Evolutionary conservation across 2,329 filamentous ascomycete genomes (phyloP).

Genomic region (Fusarium secorum): DNA sequence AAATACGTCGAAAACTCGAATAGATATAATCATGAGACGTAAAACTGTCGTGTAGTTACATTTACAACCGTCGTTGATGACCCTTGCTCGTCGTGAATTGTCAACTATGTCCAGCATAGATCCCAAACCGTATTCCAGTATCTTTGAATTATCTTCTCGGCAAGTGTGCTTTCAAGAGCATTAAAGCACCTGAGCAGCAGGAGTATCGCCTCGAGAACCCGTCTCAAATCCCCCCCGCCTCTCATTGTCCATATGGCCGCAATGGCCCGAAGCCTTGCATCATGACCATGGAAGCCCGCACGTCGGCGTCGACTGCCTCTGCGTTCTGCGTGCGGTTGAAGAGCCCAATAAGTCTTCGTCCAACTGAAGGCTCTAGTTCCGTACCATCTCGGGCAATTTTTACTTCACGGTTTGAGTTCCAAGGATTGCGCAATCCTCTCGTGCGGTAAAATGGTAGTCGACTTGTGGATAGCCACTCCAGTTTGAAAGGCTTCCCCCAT

Average conservation of each 20-base stretch:
- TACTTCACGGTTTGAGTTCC: conserved; percentile 94
- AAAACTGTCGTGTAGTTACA: conserved; percentile 29
- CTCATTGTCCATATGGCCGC: conserved; percentile 46
- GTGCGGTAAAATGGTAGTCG: conserved; percentile 89
- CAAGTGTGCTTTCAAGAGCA: conserved; percentile 11
- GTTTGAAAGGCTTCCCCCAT: conserved; percentile 90
- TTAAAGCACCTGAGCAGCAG: not conserved
- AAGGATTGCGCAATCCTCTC: conserved; percentile 85
- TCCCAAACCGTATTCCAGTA: conserved; percentile 16
- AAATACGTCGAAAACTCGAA: not conserved
- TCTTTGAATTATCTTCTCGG: conserved; percentile 39
- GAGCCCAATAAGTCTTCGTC: conserved; percentile 77
- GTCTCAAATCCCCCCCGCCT: not conserved
- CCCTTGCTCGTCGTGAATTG: conserved; percentile 14
- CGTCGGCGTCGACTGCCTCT: conserved; percentile 41
- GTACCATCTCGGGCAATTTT: conserved; percentile 97
- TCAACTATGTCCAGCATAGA: conserved; percentile 38
- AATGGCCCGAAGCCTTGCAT: conserved; percentile 51
- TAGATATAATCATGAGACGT: conserved; percentile 29
- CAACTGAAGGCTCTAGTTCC: conserved; percentile 85
- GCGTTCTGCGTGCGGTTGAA: conserved; percentile 70
- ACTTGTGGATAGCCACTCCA: conserved; percentile 88
- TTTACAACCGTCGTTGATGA: conserved; percentile 17
- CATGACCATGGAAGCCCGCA: conserved; percentile 47
- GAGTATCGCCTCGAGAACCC: conserved; percentile 25